Base-by-base conservation (phyloP, 345 rosid species). In the rapeseed (Brassica napus) region DNA sequence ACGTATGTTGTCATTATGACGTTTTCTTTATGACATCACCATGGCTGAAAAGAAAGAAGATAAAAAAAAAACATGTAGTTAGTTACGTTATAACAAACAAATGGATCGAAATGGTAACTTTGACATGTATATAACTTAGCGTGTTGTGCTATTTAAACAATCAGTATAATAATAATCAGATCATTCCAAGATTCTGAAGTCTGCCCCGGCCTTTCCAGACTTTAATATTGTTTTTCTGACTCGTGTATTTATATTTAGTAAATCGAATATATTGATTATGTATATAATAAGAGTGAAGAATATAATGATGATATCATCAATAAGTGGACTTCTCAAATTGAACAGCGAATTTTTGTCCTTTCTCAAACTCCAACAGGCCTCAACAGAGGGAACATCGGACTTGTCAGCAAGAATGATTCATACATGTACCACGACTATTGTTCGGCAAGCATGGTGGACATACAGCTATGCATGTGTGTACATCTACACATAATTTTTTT, bases 111-210 rank as follows among this genome's bases (percentile, higher is more conserved):
- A 58, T 21, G 30, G 30, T 58, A 21, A 21, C 4, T 58, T 58
- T 58, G 30, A 58, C 62, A 58, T 8, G 62, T 58, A 54, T n/a
- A 52, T 55, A 55, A 55, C 64, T 9, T 59, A 59, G n/a, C 64
- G 32, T 59, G 14, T 59, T 59, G 32, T 58, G 14, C 23, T 59
- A 1, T 8, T 21, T 8, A 18, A 58, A 23, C 64, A 59, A 59
- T 23, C 64, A 59, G 11, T 59, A 2, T 55, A 55, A 24, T 24
- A 55, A 24, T 59, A 21, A 57, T 21, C 64, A 59, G 64, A 24
- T 59, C 11, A 59, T 59, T 58, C 30, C 62, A 21, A 58, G 62
- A 58, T 58, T 58, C 30, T 58, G 2, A 58, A 58, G 28, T 23
- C 14, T 58, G 62, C 64, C 64, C 64, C 59, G 32, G 6, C 32